These are phyloP conservation scores for Angophora floribunda DNA, from an alignment of 345 rosid species.

Conservation along the genomic window DNA sequence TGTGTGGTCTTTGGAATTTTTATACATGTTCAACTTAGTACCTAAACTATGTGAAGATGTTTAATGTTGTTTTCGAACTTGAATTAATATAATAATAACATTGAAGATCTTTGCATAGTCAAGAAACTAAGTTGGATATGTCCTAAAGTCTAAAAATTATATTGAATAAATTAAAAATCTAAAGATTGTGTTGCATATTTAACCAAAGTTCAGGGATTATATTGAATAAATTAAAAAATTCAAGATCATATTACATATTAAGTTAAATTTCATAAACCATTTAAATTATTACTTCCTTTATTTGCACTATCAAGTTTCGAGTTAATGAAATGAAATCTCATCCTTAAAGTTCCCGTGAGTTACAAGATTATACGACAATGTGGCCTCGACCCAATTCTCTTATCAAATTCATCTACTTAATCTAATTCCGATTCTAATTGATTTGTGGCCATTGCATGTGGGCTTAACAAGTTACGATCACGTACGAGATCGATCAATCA, in stretches of 20 bases:
- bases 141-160: accelerated
- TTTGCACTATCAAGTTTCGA: background rate
- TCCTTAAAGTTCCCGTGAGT: background rate
- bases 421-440: background rate
- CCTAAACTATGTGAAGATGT: accelerated
- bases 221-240: too few relatives aligned
- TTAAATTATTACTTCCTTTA: accelerated
- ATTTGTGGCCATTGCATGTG: background rate
- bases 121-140: too few relatives aligned
- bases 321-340: background rate
- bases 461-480: background rate
- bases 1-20: background rate
- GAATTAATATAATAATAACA: too few relatives aligned
- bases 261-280: background rate
- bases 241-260: accelerated
- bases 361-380: too few relatives aligned
- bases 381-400: background rate
- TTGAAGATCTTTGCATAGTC: accelerated
- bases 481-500: background rate
- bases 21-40: accelerated
- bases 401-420: background rate
- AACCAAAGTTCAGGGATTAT: accelerated
- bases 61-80: accelerated
- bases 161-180: too few relatives aligned
- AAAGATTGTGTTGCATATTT: accelerated